Conservation (phyloP, 176 grass and related monocot species). For the Rhynchospora breviuscula region DNA sequence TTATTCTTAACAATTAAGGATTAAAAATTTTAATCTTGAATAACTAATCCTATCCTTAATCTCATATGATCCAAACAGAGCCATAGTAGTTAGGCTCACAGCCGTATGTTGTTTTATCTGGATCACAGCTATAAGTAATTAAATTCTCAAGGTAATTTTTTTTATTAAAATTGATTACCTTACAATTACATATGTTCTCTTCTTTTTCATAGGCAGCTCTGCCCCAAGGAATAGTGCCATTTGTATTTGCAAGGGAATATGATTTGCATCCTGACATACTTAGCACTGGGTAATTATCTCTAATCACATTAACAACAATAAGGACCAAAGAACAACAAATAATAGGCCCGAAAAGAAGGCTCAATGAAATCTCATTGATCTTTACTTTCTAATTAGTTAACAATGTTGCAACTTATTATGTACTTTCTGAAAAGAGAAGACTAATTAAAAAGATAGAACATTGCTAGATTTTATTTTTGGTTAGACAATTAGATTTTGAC, state of each 20-base stretch:
- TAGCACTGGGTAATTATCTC: slow-evolving; percentile 57
- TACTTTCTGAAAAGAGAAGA: background rate
- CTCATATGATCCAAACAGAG: too few species aligned
- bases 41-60: too few species aligned
- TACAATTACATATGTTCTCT: background rate
- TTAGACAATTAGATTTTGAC: background rate
- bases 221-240: slow-evolving; percentile 91
- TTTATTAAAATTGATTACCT: background rate
- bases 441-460: background rate
- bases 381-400: background rate
- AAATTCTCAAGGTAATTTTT: background rate
- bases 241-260: slow-evolving; percentile 89
- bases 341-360: background rate
- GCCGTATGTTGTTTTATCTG: background rate
- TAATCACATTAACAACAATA: background rate
- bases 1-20: too few species aligned
- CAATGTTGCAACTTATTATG: background rate
- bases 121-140: background rate
- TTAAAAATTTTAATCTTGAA: too few species aligned
- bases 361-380: background rate
- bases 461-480: background rate
- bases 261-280: slow-evolving; percentile 71
- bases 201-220: slow-evolving; percentile 58
- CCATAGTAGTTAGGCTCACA: background rate
- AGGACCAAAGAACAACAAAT: background rate